phyloP scores from a whole-genome alignment of 2,329 filamentous ascomycete genomes.

The Aureobasidium subglaciale region DNA sequence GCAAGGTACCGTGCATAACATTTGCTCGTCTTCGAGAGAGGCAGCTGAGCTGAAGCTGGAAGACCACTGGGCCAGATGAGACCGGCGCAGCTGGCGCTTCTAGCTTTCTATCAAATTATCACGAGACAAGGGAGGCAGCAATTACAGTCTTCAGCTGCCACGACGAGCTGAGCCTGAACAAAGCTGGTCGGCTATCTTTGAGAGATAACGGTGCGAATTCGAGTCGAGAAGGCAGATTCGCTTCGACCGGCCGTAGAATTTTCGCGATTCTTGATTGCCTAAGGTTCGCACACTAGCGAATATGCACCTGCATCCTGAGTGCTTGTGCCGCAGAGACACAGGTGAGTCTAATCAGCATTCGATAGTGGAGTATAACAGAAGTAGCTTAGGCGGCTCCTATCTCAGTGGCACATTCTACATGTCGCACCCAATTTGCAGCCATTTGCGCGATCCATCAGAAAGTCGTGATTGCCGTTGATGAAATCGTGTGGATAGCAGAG shows the following conservation, averaged over 20 bases:
- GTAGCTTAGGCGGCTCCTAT: not conserved
- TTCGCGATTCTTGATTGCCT: not conserved
- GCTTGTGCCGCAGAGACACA: not conserved
- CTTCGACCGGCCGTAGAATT: conserved; percentile 1
- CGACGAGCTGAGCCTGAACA: not conserved
- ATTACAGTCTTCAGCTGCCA: not conserved
- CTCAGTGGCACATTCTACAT: not conserved
- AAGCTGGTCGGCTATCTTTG: not conserved
- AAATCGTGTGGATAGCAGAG: not conserved
- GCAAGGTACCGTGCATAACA: conserved; percentile 6
- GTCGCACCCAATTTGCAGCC: not conserved
- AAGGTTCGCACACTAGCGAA: conserved; percentile 11
- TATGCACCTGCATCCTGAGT: not conserved
- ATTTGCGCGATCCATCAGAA: not conserved
- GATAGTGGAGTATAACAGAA: not conserved
- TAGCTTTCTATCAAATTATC: not conserved
- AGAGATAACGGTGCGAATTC: not conserved
- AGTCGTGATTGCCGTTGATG: not conserved
- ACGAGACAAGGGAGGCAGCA: not conserved
- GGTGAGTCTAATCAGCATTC: conserved; percentile 6
- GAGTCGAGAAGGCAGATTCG: not conserved
- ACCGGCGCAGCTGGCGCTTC: not conserved
- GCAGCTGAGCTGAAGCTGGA: not conserved
- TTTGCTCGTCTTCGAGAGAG: not conserved
- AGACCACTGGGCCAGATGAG: not conserved